A percentile compares a stretch with the other conserved stretches of the same genome.
phyloP scores from a whole-genome alignment of 345 rosid species.

The Conringia planisiliqua region DNA sequence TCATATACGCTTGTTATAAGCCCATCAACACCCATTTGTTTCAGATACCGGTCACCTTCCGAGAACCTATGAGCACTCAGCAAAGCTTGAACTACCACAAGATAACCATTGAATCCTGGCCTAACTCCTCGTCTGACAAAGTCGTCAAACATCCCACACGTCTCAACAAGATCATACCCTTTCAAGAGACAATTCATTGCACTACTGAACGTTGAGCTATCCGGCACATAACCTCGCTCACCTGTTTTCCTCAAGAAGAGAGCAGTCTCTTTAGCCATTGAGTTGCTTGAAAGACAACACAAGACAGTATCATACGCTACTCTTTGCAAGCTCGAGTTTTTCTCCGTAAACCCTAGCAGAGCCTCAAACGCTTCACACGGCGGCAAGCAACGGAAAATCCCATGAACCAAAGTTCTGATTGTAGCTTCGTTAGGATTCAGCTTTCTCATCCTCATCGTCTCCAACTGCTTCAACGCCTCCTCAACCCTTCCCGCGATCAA shows the following conservation, averaged over 20 bases:
- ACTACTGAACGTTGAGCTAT: constrained; percentile 52
- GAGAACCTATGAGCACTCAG: constrained; percentile 41
- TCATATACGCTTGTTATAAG: constrained; percentile 50
- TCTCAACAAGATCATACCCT: constrained; percentile 52
- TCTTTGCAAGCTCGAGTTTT: constrained; percentile 45
- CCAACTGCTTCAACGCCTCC: constrained; percentile 59
- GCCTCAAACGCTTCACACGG: constrained; percentile 56
- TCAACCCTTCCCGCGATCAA: constrained; percentile 64
- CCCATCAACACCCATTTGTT: constrained; percentile 47
- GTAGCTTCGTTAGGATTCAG: constrained; percentile 77
- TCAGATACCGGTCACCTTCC: constrained; percentile 53
- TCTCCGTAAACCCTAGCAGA: constrained; percentile 47
- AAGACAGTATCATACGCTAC: constrained; percentile 57
- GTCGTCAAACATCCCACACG: constrained; percentile 53
- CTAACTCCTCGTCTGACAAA: constrained; percentile 52
- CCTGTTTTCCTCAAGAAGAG: constrained; percentile 43
- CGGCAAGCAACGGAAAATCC: constrained; percentile 49
- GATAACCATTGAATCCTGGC: constrained; percentile 58
- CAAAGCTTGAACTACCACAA: constrained; percentile 57
- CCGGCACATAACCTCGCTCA: constrained; percentile 55
- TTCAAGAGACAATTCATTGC: constrained; percentile 60
- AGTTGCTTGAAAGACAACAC: constrained; percentile 54
- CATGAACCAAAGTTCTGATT: constrained; percentile 73
- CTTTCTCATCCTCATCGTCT: constrained; percentile 55
- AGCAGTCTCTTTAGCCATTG: constrained; percentile 72